Conservation (phyloP, 148 eudicot genomes). For the Beta vulgaris region DNA sequence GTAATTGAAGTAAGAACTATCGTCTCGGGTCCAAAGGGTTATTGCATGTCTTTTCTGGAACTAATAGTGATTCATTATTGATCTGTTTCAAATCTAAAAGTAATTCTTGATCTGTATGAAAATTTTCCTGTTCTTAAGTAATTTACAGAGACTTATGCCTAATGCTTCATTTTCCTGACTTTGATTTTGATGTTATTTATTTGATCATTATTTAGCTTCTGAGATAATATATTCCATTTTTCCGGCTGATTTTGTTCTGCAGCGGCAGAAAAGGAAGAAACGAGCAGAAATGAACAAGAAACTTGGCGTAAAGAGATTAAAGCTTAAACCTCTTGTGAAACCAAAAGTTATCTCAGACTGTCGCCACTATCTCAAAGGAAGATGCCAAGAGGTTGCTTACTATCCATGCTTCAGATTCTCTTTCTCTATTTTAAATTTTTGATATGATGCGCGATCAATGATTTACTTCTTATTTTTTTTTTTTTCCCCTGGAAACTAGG, state of each 20-base stretch:
- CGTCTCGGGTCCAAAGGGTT: too few relatives aligned
- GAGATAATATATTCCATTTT: background rate
- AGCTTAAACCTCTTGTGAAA: conserved; percentile 59
- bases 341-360: conserved; percentile 59
- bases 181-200: background rate
- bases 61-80: background rate
- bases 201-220: background rate
- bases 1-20: background rate
- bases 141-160: background rate
- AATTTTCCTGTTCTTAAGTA: background rate
- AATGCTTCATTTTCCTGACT: background rate
- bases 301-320: conserved; percentile 76
- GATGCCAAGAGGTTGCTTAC: conserved; percentile 82
- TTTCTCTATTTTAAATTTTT: background rate
- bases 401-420: conserved; percentile 8
- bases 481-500: too few relatives aligned
- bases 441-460: background rate
- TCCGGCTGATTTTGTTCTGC: conserved; percentile 27
- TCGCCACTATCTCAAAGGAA: conserved; percentile 83
- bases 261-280: conserved; percentile 66
- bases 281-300: conserved; percentile 75
- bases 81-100: background rate
- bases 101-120: background rate
- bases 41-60: background rate
- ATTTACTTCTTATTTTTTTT: too few relatives aligned